Evolutionary conservation across 2,329 filamentous ascomycete species (phyloP), one percentile per base, ranked within the genome.

Genomic region (Atkinsonella texensis): DNA sequence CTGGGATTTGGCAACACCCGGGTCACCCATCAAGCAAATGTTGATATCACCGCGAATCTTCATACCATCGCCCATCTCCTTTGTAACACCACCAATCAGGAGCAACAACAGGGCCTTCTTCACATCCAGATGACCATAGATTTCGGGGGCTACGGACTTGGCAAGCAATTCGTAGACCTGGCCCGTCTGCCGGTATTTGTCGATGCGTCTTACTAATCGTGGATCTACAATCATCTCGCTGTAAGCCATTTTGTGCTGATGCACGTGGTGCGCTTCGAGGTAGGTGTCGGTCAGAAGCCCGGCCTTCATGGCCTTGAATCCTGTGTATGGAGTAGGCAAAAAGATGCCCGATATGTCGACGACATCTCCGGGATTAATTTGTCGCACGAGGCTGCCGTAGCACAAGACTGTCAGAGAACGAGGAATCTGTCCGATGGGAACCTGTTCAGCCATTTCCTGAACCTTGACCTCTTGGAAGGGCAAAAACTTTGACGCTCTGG

Each of bases 401-500:
- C 89, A 95, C 61, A 95, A 80, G 20, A 98, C 74, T 0, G 91
- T 97, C 56, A 98, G 73, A 52, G 89, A 89, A 53, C 93, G 82
- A 33, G 93, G 93, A 60, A 98, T 98, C 65, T 98, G 93, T 48
- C 93, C 93, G 57, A 98, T 94, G 8, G 93, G 93, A 0, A 98
- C 93, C 68, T 98, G 93, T 66, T 98, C 93, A n/a, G 93, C 89
- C 82, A 97, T 88, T 66, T 98, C 93, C 69, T 98, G 93, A 52
- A 98, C 89, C 73, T 97, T 97, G 69, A 97, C 83, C 69, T 98
- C 93, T 68, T 98, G 93, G 74, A 98, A 98, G 3, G 93, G 89
- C 62, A 95, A 72, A 64, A 97, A 98, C 63, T 97, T 98, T 49
- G 90, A 96, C 0, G 91, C 93, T 60, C 93, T 81, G n/a, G 90